Base-by-base conservation (phyloP, 202 grass and related monocot species). In the Eragrostis tef region DNA sequence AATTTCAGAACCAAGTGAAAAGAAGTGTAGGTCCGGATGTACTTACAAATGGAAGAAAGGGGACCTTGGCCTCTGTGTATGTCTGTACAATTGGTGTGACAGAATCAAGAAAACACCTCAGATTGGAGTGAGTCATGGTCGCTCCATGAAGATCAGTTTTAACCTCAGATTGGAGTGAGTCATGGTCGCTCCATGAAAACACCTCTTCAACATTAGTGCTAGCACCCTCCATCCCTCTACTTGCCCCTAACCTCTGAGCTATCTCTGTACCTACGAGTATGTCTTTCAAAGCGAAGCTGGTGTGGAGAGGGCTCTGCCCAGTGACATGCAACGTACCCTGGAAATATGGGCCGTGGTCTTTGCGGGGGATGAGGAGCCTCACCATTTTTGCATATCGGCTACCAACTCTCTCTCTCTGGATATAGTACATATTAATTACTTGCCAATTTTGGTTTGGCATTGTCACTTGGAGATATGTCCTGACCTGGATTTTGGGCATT, bases 11-110 rank as follows among this genome's bases (percentile, higher is more conserved):
- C 6, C 31, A 49, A 15, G 62, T 11, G 7, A 17, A 53, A 27
- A 34, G 10, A 78, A 51, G 3, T 3, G 7, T 12, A 26, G n/a
- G 1, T 31, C 16, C 9, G n/a, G 61, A 74, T 63, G 19, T 26
- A 13, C n/a, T 43, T 42, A 52, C 60, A n/a, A 65, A 0, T 21
- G 45, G 50, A 60, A 66, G 53, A 75, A 70, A 84, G 51, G 44
- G 50, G 43, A 83, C 87, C 66, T 64, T 81, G 0, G 22, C 36
- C 39, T 92, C 59, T 31, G 27, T 74, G 24, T 82, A 67, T n/a
- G 79, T 61, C 21, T 53, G 50, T 6, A 94, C 82, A 73, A 70
- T 26, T 11, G 89, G 92, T 8, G 87, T 94, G 72, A 74, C 79
- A 36, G 56, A 84, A 3, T 53, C 29, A 27, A 94, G 60, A 66